phyloP scores from a whole-genome alignment of 371 early-diverging fungal species.

The Mortierella sp. region DNA sequence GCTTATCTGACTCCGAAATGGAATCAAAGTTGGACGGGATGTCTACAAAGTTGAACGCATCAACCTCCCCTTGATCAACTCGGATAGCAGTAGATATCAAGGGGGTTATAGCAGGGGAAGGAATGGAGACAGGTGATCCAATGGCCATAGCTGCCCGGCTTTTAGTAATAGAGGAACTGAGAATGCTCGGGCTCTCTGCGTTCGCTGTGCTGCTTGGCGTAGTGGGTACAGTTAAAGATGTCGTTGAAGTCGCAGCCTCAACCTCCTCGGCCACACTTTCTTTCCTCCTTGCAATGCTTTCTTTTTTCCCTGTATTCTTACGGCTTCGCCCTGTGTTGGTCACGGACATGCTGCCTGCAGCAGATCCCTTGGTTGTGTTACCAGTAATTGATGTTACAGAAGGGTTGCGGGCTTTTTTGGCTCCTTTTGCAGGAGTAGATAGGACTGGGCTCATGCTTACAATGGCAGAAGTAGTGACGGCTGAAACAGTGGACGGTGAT shows the following conservation, averaged over 20 bases:
- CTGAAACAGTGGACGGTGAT: slow-evolving; percentile 7
- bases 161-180: too few species aligned
- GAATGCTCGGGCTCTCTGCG: slow-evolving; percentile 2
- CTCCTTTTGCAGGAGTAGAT: slow-evolving; percentile 8
- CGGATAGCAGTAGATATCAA: too few species aligned
- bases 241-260: background rate
- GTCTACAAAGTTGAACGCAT: too few species aligned
- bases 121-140: too few species aligned
- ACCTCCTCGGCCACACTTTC: slow-evolving; percentile 10
- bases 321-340: slow-evolving; percentile 8
- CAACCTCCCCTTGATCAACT: too few species aligned
- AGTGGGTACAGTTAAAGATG: background rate
- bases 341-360: background rate
- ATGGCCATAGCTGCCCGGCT: too few species aligned
- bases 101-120: too few species aligned
- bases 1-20: too few species aligned
- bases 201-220: background rate
- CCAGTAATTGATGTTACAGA: slow-evolving; percentile 27
- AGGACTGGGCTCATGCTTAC: background rate
- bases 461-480: slow-evolving; percentile 5
- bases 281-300: slow-evolving; percentile 20
- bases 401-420: slow-evolving; percentile 23
- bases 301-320: slow-evolving; percentile 23
- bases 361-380: background rate
- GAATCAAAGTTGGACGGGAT: too few species aligned